Evolutionary conservation across 352 stramenopile species (phyloP), one percentile per base, ranked within the genome.

Genomic region (Phytopythium aichiense): DNA sequence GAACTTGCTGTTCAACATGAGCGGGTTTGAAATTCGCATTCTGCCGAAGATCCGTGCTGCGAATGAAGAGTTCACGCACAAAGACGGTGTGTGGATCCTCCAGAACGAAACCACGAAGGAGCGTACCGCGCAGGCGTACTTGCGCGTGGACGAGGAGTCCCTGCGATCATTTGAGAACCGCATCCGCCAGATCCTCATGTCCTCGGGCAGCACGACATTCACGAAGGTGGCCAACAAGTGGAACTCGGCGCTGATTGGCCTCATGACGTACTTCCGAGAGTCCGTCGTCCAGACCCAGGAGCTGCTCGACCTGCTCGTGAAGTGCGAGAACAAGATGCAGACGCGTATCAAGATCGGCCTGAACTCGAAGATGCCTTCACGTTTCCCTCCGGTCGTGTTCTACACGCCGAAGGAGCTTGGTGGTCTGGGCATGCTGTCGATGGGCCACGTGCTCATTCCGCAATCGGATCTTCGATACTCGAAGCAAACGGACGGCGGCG

Each of bases 271-370:
- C 74, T 99, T 98, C 73, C 92, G 98, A 33, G 98, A 99, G 75
- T 98, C 97, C 46, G 98, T 99, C 11, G 88, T 99, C 20, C 98
- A 99, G 71, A 99, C 97, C 5, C 97, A 99, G 76, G 97, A 99
- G 71, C 80, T 99, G n/a, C 81, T 99, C 46, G 98, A 99, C 76
- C 72, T 99, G 40, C 80, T 99, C 9, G 98, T 99, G 35, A 99
- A 99, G 77, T 99, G 98, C 70, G 98, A 99, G 69, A 99, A 99
- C 79, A 99, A 99, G 82, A 99, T 99, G 66, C 98, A 99, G 74
- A 99, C 97, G 52, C 88, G 98, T 76, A 99, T 99, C 77, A 99
- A 99, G 85, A 99, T 99, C 63, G 98, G 98, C 7, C 74, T 99
- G 55, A 99, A 99, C 88, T 99, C 94, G 68, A 99, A 99, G 77